Percentiles rank a stretch among this genome's conserved stretches.
phyloP scores from a whole-genome alignment of 805 yeast genomes.

The Ogataea trehaloabstinens region DNA sequence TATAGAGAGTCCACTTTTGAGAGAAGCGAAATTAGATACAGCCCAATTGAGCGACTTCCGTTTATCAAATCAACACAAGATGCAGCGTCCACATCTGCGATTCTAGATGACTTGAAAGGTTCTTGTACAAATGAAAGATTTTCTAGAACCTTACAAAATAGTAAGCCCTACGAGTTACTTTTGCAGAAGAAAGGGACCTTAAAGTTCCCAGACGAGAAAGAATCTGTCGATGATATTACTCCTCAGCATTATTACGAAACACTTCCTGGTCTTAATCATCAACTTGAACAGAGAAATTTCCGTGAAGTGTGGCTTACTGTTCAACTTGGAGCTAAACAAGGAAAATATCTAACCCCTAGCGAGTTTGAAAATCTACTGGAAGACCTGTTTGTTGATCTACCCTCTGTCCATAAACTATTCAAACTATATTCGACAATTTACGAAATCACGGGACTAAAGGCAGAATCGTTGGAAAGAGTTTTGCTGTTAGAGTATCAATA shows the following conservation, averaged over 20 bases:
- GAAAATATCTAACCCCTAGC: conserved; percentile 15
- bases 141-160: conserved; percentile 3
- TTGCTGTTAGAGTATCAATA: conserved; percentile 17
- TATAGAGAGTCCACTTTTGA: no score
- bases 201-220: not conserved
- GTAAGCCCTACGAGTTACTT: conserved; percentile 9
- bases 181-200: conserved; percentile 3
- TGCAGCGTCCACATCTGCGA: no score
- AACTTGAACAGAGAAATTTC: conserved; percentile 1
- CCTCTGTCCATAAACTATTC: conserved; percentile 20
- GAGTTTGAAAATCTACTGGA: conserved; percentile 27
- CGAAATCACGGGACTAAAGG: conserved; percentile 16
- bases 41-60: no score
- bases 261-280: conserved; percentile 6
- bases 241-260: conserved; percentile 2
- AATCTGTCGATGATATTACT: not conserved
- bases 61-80: no score
- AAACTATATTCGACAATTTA: conserved; percentile 16
- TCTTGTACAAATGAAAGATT: conserved; percentile 1
- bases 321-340: conserved; percentile 2
- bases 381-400: conserved; percentile 10
- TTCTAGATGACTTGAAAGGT: no score
- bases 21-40: no score
- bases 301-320: conserved; percentile 6
- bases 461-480: conserved; percentile 15